Base-by-base conservation (phyloP, 352 stramenopile species). In the Pythium dissimile region DNA sequence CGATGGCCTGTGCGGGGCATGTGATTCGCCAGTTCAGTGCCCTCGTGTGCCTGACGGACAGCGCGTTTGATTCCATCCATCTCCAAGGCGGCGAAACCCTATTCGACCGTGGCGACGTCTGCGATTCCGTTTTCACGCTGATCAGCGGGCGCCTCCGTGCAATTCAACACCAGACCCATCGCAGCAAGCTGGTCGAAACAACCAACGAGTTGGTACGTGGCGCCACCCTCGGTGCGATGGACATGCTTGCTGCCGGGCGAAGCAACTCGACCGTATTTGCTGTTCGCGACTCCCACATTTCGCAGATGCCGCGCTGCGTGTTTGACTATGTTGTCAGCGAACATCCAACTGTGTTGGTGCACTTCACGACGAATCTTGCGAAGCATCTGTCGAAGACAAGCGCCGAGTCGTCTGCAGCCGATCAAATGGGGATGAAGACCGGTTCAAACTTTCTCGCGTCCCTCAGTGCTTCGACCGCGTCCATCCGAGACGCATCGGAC, bases 231-330 rank as follows among this genome's bases (percentile, higher is more conserved):
- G 83, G 85, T 32, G 85, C 80, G 10, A 71, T 95, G 64, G 85
- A 95, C 50, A 92, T 95, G 85, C 67, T 95, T 10, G 75, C 81
- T 3, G 72, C 80, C 18, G 75, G 76, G 15, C 66, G 75, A 18
- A 90, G 80, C 49, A 88, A 90, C 38, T 89, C 83, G 11, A 89
- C 83, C 0, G 85, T 95, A 26, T 93, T 92, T 69, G 83, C 85
- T 4, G 84, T 92, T 46, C 85, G 85, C 27, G 85, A 95, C 54
- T 95, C 81, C 0, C 81, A 93, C 49, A 91, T 95, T 42, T 86
- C 83, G n/a, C 75, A 91, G 45, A 95, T 95, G 85, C 85, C 85
- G 2, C 73, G 84, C 9, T 86, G 84, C 49, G 83, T 95, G 21
- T 93, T 95, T 37, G 85, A 95, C 59, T 95, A 85, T 51, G 69